Evolutionary conservation across 2,329 filamentous ascomycete genomes (phyloP).

Genomic region (Colletotrichum paranaense): DNA sequence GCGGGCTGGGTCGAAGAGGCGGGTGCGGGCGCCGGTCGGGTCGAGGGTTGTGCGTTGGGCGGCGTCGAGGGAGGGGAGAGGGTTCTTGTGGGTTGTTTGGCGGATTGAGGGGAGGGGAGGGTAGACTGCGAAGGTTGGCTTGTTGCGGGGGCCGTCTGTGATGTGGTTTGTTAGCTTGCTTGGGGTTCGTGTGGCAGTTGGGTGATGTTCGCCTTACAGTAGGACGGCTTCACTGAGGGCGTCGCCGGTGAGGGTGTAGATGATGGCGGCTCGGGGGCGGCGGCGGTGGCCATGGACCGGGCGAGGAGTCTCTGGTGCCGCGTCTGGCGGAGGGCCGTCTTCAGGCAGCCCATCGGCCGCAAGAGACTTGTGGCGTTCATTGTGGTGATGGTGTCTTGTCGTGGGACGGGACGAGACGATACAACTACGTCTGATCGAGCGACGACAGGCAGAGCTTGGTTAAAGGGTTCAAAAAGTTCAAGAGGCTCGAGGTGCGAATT

Average conservation of each 20-base stretch:
- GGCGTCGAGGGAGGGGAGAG: slow-evolving; percentile 74
- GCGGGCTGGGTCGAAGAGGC: slow-evolving; percentile 83
- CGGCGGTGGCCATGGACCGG: slow-evolving; percentile 61
- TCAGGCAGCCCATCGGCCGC: slow-evolving; percentile 80
- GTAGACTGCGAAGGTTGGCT: slow-evolving; percentile 39
- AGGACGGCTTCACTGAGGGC: slow-evolving; percentile 39
- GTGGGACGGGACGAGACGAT: background rate
- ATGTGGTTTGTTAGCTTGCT: background rate
- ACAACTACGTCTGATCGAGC: background rate
- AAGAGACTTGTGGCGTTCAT: slow-evolving; percentile 74
- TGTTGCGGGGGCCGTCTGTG: slow-evolving; percentile 17
- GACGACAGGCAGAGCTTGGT: background rate
- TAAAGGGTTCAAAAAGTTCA: slow-evolving; percentile 34
- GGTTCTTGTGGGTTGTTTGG: slow-evolving; percentile 69
- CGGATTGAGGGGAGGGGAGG: slow-evolving; percentile 67
- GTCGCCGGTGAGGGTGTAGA: slow-evolving; percentile 44
- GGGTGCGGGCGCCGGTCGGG: slow-evolving; percentile 83
- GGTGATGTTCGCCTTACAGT: slow-evolving; percentile 30
- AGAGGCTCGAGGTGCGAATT: slow-evolving; percentile 32
- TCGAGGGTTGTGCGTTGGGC: slow-evolving; percentile 82
- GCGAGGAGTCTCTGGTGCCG: slow-evolving; percentile 58
- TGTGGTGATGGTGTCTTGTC: slow-evolving; percentile 37
- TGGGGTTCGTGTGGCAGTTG: too few relatives aligned
- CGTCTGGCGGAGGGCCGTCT: slow-evolving; percentile 69
- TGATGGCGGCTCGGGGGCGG: slow-evolving; percentile 43